Evolutionary conservation across 176 grass and related monocot species (phyloP).

Genomic region (Ampelocalamus luodianensis): DNA sequence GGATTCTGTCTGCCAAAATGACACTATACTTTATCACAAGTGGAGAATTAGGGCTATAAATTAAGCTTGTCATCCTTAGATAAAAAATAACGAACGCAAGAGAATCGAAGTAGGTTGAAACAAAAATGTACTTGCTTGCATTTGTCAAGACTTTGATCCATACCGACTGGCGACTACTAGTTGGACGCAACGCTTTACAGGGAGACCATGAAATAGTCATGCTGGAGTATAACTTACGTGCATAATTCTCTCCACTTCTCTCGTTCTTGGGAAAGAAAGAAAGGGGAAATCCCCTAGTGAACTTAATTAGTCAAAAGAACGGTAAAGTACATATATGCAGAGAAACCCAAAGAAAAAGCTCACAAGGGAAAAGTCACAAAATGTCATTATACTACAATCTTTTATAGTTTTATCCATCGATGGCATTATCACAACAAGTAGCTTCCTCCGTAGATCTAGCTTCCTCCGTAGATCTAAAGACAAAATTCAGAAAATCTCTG

Average conservation of each 20-base stretch:
- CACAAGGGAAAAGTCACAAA: neutral
- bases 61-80: neutral
- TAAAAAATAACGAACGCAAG: neutral
- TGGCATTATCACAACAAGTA: neutral
- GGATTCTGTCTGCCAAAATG: neutral
- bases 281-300: neutral
- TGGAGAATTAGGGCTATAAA: neutral
- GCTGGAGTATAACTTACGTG: neutral
- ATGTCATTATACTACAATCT: neutral
- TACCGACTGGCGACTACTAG: neutral
- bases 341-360: neutral
- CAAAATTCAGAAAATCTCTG: neutral
- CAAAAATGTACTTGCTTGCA: neutral
- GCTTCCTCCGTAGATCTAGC: neutral
- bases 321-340: neutral
- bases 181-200: neutral
- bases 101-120: conserved; percentile 14
- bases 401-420: conserved; percentile 9
- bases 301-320: neutral
- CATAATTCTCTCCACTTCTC: neutral
- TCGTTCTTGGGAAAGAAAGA: neutral
- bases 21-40: conserved; percentile 17
- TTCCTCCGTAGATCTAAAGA: conserved; percentile 20
- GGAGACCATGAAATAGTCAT: neutral
- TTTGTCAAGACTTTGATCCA: conserved; percentile 15